phyloP scores from a whole-genome alignment of 371 early-diverging fungal species.

The Chytridium lagenaria region DNA sequence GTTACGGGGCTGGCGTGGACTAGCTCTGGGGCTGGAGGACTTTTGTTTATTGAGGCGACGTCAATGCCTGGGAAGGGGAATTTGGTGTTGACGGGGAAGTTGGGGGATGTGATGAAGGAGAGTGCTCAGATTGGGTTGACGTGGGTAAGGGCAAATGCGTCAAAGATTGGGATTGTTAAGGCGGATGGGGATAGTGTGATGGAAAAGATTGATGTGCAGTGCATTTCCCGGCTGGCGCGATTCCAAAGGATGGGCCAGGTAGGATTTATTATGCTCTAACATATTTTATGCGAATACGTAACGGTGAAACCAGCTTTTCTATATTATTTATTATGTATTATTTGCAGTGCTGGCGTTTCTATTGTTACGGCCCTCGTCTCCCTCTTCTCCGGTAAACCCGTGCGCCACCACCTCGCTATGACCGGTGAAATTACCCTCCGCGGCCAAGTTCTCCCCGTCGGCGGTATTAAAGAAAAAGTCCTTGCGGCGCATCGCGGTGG shows the following conservation, averaged over 20 bases:
- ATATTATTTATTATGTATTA: slow-evolving; percentile 53
- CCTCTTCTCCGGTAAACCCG: slow-evolving; percentile 65
- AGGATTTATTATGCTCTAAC: slow-evolving; percentile 4
- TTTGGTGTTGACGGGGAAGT: slow-evolving; percentile 60
- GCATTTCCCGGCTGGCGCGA: slow-evolving; percentile 84
- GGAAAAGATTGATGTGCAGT: slow-evolving; percentile 75
- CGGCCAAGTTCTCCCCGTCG: slow-evolving; percentile 84
- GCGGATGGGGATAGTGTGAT: slow-evolving; percentile 49
- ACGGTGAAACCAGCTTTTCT: background rate
- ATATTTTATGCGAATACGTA: background rate
- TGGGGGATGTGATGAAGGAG: slow-evolving; percentile 89
- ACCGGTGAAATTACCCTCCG: slow-evolving; percentile 88
- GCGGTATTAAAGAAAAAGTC: slow-evolving; percentile 87
- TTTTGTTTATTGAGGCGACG: slow-evolving; percentile 80
- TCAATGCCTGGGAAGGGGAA: slow-evolving; percentile 76
- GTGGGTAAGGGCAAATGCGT: slow-evolving; percentile 81
- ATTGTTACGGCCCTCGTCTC: slow-evolving; percentile 80
- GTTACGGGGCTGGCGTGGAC: slow-evolving; percentile 86
- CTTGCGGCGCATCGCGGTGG: slow-evolving; percentile 85
- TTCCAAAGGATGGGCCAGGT: slow-evolving; percentile 84
- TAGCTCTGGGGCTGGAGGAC: slow-evolving; percentile 75
- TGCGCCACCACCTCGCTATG: slow-evolving; percentile 56
- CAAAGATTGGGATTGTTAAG: slow-evolving; percentile 61
- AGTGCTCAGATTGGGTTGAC: slow-evolving; percentile 80
- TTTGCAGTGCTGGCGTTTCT: slow-evolving; percentile 62